Evolutionary conservation across 805 yeast species (phyloP), one percentile per base, ranked within the genome.

Genomic region (Candida hungchunana): DNA sequence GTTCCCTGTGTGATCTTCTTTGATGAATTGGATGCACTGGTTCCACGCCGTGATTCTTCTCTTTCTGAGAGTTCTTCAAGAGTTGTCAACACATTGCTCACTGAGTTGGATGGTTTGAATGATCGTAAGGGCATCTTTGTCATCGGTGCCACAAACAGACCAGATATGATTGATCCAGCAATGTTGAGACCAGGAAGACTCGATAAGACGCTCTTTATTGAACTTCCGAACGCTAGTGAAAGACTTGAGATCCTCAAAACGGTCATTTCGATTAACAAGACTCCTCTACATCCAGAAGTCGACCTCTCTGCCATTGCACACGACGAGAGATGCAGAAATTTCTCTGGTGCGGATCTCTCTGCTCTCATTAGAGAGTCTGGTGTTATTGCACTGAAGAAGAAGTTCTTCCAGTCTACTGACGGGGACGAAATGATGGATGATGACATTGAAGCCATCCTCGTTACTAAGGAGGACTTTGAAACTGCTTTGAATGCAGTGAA

Each of bases 101-200:
- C 98, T 0, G 98, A 93, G 56, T 69, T 93, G 25, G 98, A 93
- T 62, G 98, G 98, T 1, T 69, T 90, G 38, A 89, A 87, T 49
- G 96, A 90, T 48, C 70, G 97, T 49, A 76, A 82, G 42, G 97
- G 97, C 2, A 86, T 90, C 2, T 93, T 83, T 59, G 97, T 90
- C 4, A 77, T 90, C 47, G 97, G 96, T 19, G 98, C 98, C 2
- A 90, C 98, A 0, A 90, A 90, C 53, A 74, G 98, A 57, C 97
- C 97, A 0, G 98, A 90, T 58, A 90, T 90, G 86, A 93, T 90
- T 46, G 98, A 90, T 60, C 88, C 96, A 4, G 98, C 98, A 0
- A 93, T 90, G 97, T 64, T 93, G 29, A 75, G 98, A 56, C 97
- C 97, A 0, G 98, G 97, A 6, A 76, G 98, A 60, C 69, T 90